Base-by-base conservation (phyloP, 2,329 filamentous ascomycete species). In the Zopfia rhizophila region DNA sequence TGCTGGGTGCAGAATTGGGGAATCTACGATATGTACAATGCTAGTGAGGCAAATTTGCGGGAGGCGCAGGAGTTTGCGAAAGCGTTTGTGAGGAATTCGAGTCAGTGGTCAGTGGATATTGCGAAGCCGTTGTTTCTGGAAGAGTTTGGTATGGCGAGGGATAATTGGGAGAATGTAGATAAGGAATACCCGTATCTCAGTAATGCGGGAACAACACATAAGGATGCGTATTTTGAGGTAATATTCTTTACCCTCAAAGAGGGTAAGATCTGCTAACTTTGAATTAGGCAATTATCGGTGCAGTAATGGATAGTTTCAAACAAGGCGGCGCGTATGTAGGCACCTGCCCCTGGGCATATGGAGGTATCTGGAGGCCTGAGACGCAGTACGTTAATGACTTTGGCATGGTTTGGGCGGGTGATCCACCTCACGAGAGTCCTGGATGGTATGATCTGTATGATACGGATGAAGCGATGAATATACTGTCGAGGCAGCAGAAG, bases 371-470 rank as follows among this genome's bases (percentile, higher is more conserved):
- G 45, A 56, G 71, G 1, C 71, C 71, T 0, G 71, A 74, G 45
- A 72, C 68, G n/a, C 65, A 74, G 48, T 39, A 57, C 22, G 56
- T 56, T 6, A 70, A 74, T 48, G 63, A 65, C 5, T 73, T 73
- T 42, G 70, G 69, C 2, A 71, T 72, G 64, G 62, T 73, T 0
- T 74, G 70, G 71, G 71, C 71, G 1, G 71, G 71, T 3, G 71
- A 74, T 37, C 71, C 71, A 13, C 71, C 70, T 1, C 71, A 74
- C 42, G 71, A 74, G 50, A 55, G 55, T 4, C 70, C 71, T 1
- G 71, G 70, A 0, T 74, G 71, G 70, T 74, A 74, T 39, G 70
- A 73, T 49, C 25, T 74, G 29, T 74, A 73, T 29, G 68, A 74
- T 43, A 63, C 61, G 5, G 70, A 73, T 43, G 46, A 66, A 32